phyloP scores from a whole-genome alignment of 768 basidiomycete species.

The Termitomyces sp. region DNA sequence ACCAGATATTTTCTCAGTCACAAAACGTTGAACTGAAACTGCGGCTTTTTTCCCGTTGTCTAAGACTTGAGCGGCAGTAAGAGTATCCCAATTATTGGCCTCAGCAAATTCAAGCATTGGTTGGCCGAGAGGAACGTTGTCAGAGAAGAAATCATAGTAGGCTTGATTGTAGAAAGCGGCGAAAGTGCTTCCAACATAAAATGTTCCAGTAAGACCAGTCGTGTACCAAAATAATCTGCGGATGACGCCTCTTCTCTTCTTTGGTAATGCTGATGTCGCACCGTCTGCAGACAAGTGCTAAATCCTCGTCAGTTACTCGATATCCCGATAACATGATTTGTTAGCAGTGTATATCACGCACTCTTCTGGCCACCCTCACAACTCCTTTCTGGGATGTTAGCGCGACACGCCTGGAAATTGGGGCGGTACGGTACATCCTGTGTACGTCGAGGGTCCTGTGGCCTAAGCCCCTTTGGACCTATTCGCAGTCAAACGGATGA shows the following conservation, averaged over 20 bases:
- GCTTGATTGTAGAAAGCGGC: conserved; percentile 69
- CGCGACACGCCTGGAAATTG: conserved; percentile 48
- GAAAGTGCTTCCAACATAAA: conserved; percentile 81
- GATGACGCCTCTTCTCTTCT: conserved; percentile 51
- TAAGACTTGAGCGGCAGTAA: conserved; percentile 58
- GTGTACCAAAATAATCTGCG: conserved; percentile 65
- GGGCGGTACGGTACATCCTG: conserved; percentile 53
- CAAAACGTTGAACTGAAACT: conserved; percentile 43
- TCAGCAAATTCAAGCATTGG: conserved; percentile 80
- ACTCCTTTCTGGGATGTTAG: conserved; percentile 39
- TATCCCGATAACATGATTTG: neutral
- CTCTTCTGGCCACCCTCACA: conserved; percentile 54
- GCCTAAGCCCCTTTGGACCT: conserved; percentile 11
- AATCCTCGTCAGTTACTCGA: neutral
- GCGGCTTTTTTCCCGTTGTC: conserved; percentile 47
- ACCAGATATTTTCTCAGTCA: conserved; percentile 46
- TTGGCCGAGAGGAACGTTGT: conserved; percentile 74
- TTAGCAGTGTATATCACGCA: conserved; percentile 28
- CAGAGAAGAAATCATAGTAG: conserved; percentile 85
- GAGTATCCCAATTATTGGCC: conserved; percentile 68
- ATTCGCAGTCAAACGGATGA: conserved; percentile 7
- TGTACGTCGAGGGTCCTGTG: conserved; percentile 19
- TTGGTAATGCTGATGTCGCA: conserved; percentile 27
- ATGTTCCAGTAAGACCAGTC: conserved; percentile 60
- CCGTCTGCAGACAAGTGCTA: conserved; percentile 65